Conservation (phyloP, 495 filamentous ascomycete species). For the Astrocystis sublimbata region DNA sequence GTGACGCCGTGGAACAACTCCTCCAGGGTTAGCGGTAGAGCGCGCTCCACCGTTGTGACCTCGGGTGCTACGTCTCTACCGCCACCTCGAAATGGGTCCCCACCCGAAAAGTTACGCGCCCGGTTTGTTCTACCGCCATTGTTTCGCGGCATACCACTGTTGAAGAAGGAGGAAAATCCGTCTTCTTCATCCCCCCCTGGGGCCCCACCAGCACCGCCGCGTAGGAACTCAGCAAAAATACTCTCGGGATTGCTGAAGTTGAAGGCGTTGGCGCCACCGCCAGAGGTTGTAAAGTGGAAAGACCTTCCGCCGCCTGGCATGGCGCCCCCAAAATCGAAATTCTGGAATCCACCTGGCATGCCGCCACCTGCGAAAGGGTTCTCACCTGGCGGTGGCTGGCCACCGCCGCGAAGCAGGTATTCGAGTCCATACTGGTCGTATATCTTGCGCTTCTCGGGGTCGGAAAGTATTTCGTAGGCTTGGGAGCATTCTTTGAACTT, state of each 20-base stretch:
- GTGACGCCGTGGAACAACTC: slow-evolving; percentile 80
- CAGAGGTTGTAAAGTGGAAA: slow-evolving; percentile 74
- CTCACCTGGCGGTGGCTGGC: slow-evolving; percentile 63
- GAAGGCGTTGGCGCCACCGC: slow-evolving; percentile 59
- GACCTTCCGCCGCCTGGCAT: slow-evolving; percentile 46
- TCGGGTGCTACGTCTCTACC: slow-evolving; percentile 68
- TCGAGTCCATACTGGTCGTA: slow-evolving; percentile 96
- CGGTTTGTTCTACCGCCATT: slow-evolving; percentile 40
- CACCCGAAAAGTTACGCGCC: slow-evolving; percentile 43
- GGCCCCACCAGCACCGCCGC: slow-evolving; percentile 51
- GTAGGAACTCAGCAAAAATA: slow-evolving; percentile 82
- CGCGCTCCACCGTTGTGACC: slow-evolving; percentile 84
- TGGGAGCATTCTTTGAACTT: slow-evolving; percentile 96
- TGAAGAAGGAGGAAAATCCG: slow-evolving; percentile 32
- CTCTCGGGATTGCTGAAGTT: slow-evolving; percentile 78
- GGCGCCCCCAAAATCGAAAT: slow-evolving; percentile 53
- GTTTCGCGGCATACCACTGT: slow-evolving; percentile 37
- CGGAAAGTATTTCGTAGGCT: slow-evolving; percentile 95
- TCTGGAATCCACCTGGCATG: slow-evolving; percentile 49
- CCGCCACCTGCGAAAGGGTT: slow-evolving; percentile 49
- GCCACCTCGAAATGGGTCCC: slow-evolving; percentile 42
- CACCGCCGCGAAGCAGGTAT: slow-evolving; percentile 82
- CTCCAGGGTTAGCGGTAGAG: slow-evolving; percentile 78
- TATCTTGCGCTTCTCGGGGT: slow-evolving; percentile 93
- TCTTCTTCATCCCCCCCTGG: slow-evolving; percentile 41